Evolutionary conservation across 2,329 filamentous ascomycete genomes (phyloP), one percentile per base, ranked within the genome.

Genomic region (Periconia digitata): DNA sequence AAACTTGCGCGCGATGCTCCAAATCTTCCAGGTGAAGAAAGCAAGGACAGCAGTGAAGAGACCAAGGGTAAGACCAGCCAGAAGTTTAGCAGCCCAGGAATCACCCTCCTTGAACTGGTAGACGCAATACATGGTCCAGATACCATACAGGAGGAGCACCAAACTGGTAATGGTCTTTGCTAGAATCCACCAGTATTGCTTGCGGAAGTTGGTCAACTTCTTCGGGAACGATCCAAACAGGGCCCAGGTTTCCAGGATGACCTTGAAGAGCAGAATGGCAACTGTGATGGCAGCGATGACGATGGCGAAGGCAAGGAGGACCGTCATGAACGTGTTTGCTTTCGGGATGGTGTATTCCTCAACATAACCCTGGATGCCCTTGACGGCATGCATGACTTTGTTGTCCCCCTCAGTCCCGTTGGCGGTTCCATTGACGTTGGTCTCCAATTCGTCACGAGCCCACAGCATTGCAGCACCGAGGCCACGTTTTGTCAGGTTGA

Each of bases 101-200:
- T 97, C 94, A 50, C 92, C 92, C 36, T 86, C 82, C 1, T 87
- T 94, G 72, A 97, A 96, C 68, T 99, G 94, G 72, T 92, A 97
- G 54, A 99, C 83, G 70, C 92, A 97, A 74, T 96, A 97, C 37
- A 97, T 76, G 1, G 91, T 90, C 94, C 94, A 97, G 52, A 96
- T 83, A 53, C 94, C 90, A 73, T 97, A 99, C 2, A 97, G 82
- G 16, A 97, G 77, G 51, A 97, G 80, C 60, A 99, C 91, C 71
- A 99, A 79, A 57, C 89, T 89, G 37, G 91, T 95, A 63, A 97
- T 88, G 15, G 91, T 87, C 52, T 92, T 89, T 39, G 87, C 89
- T 69, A 99, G 86, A 46, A 91, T 85, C 58, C 89, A 88, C 94
- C 94, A 97, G 78, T 97, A 97, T 71, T 95, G 89, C 75, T 95